A percentile compares a stretch with the other conserved stretches of the same genome.
These are phyloP conservation scores for Trichoderma breve DNA, from an alignment of 2,329 filamentous ascomycete species.

Conservation along the genomic window DNA sequence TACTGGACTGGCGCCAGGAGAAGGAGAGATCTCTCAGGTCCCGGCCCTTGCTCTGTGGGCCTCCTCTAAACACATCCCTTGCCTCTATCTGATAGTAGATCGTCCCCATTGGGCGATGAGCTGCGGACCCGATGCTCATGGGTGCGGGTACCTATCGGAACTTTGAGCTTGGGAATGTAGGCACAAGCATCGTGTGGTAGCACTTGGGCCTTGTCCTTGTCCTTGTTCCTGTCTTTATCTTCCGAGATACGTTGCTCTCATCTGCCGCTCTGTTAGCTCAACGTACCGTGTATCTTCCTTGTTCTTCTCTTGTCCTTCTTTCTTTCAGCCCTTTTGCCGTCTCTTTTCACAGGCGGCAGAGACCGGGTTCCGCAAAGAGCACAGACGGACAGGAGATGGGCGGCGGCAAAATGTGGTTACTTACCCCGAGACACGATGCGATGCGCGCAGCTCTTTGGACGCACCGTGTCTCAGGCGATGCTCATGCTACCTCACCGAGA, in stretches of 20 bases:
- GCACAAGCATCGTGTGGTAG: neutral
- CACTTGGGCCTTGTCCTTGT: neutral
- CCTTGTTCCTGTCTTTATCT: neutral
- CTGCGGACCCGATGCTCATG: conserved; percentile 13
- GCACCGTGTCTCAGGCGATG: neutral
- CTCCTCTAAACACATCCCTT: neutral
- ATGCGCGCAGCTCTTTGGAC: neutral
- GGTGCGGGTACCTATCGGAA: conserved; percentile 7
- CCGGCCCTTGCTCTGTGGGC: neutral
- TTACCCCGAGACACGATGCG: neutral
- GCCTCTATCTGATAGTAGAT: neutral
- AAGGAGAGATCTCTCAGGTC: neutral
- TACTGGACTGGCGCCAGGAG: neutral
- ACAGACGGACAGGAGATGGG: neutral
- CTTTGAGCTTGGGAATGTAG: neutral
- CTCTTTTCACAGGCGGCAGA: neutral
- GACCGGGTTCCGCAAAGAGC: neutral
- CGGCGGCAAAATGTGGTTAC: neutral
- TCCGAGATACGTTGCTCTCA: neutral
- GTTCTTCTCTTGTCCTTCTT: neutral
- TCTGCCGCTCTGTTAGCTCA: neutral
- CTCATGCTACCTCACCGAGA: neutral
- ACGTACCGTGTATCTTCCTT: neutral
- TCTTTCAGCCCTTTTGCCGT: neutral
- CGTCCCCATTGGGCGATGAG: neutral